Conservation (phyloP, 768 basidiomycete species). For the Clitopilus passeckerianus region DNA sequence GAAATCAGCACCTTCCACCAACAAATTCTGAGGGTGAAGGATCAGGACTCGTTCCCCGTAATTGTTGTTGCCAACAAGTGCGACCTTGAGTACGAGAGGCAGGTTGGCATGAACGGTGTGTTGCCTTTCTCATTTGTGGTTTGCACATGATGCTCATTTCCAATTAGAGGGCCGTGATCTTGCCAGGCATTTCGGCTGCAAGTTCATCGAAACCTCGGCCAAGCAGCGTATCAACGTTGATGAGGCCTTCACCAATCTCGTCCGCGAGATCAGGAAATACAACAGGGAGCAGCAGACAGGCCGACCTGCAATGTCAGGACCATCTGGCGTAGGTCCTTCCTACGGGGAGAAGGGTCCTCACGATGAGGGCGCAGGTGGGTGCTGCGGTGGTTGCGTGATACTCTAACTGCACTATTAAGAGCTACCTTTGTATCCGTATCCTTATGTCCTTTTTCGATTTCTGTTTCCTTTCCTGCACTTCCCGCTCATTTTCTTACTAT, state of each 20-base stretch:
- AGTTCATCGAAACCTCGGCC: slow-evolving; percentile 94
- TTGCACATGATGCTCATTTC: not conserved
- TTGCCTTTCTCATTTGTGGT: slow-evolving; percentile 3
- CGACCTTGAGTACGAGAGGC: slow-evolving; percentile 92
- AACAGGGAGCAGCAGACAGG: slow-evolving; percentile 88
- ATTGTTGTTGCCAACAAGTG: slow-evolving; percentile 98
- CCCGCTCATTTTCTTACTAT: slow-evolving; percentile 7
- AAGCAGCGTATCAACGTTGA: slow-evolving; percentile 97
- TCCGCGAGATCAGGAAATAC: slow-evolving; percentile 89
- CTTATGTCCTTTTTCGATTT: slow-evolving; percentile 3
- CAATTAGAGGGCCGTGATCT: slow-evolving; percentile 92
- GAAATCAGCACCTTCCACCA: slow-evolving; percentile 96
- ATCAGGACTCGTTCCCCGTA: slow-evolving; percentile 92
- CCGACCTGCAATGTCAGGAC: slow-evolving; percentile 53
- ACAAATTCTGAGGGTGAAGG: slow-evolving; percentile 95
- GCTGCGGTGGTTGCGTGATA: slow-evolving; percentile 69
- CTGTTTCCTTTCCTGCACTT: slow-evolving; percentile 8
- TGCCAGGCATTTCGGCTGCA: slow-evolving; percentile 91
- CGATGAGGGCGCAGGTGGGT: slow-evolving; percentile 53
- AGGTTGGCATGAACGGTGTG: slow-evolving; percentile 91
- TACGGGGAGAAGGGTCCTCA: slow-evolving; percentile 44
- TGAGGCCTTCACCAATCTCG: slow-evolving; percentile 90
- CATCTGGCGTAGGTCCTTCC: slow-evolving; percentile 36
- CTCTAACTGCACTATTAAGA: slow-evolving; percentile 25
- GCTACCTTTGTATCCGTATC: slow-evolving; percentile 8